A percentile compares a stretch with the other conserved stretches of the same genome.
Evolutionary conservation across 1,284 basidiomycete genomes (phyloP).

Genomic region (Filobasidium uniguttulatum): DNA sequence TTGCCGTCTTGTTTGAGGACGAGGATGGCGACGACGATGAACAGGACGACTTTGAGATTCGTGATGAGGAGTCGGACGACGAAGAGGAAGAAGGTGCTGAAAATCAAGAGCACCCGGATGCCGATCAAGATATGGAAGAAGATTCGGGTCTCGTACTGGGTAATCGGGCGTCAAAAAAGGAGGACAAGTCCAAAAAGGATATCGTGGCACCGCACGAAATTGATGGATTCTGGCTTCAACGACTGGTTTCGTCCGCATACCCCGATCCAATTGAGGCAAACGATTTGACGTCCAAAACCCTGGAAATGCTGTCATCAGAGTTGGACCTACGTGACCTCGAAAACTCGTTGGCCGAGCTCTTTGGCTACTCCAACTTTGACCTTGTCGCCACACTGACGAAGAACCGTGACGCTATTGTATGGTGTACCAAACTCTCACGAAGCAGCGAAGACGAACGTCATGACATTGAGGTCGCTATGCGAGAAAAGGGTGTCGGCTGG

Average conservation of each 20-base stretch:
- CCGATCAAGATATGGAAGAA: constrained; percentile 43
- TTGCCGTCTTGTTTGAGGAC: constrained; percentile 92
- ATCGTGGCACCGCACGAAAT: constrained; percentile 79
- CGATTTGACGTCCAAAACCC: constrained; percentile 74
- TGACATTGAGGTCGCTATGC: constrained; percentile 94
- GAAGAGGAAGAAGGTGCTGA: constrained; percentile 56
- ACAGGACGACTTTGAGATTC: constrained; percentile 57
- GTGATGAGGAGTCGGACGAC: constrained; percentile 41
- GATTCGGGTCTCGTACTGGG: constrained; percentile 45
- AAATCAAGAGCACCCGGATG: constrained; percentile 52
- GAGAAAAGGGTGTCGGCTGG: constrained; percentile 93
- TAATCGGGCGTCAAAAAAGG: constrained; percentile 43
- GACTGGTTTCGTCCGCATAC: constrained; percentile 78
- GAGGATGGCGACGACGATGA: constrained; percentile 85
- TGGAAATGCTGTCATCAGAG: constrained; percentile 79
- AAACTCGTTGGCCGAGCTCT: constrained; percentile 92
- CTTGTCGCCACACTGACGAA: constrained; percentile 83
- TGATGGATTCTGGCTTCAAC: constrained; percentile 97
- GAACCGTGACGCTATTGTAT: constrained; percentile 90
- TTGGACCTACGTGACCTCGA: constrained; percentile 85
- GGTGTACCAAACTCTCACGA: constrained; percentile 93
- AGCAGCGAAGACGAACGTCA: constrained; percentile 79
- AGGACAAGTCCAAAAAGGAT: constrained; percentile 40
- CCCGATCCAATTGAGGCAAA: constrained; percentile 87
- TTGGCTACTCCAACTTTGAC: constrained; percentile 84